These are phyloP conservation scores for Baorangia bicolor DNA, from an alignment of 768 basidiomycete genomes.

Conservation along the genomic window DNA sequence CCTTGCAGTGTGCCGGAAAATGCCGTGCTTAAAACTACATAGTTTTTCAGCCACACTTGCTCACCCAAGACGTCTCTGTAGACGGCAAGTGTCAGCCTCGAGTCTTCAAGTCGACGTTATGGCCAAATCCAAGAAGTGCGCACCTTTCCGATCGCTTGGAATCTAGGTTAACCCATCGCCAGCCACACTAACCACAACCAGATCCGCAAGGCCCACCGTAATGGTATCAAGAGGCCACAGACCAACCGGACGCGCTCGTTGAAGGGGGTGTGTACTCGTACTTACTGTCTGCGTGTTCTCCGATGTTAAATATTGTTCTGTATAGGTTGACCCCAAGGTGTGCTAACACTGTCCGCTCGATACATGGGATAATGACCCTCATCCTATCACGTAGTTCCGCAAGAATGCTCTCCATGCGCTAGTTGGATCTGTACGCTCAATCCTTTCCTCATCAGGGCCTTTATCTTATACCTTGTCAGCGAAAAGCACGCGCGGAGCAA, in stretches of 20 bases:
- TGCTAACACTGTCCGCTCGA: conserved; percentile 11
- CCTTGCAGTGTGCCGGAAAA: conserved; percentile 14
- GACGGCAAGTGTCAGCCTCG: not conserved
- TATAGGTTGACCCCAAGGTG: conserved; percentile 81
- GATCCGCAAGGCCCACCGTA: conserved; percentile 94
- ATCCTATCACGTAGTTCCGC: conserved; percentile 59
- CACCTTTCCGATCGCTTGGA: conserved; percentile 7
- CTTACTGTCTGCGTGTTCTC: not conserved
- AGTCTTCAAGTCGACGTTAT: conserved; percentile 43
- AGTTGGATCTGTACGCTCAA: conserved; percentile 63
- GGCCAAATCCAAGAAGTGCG: conserved; percentile 99
- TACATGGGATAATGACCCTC: not conserved
- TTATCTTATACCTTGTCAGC: conserved; percentile 37
- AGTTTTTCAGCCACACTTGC: conserved; percentile 36
- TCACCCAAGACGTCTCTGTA: not conserved
- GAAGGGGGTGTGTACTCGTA: conserved; percentile 76
- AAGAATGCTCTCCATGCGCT: conserved; percentile 76
- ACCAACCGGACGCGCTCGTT: conserved; percentile 72
- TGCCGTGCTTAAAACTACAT: conserved; percentile 26
- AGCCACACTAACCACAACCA: conserved; percentile 97
- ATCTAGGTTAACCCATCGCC: conserved; percentile 13
- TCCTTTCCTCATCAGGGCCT: not conserved
- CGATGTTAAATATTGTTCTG: not conserved
- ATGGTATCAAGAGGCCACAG: conserved; percentile 89
- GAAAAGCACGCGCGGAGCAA: conserved; percentile 63